A percentile compares a stretch with the other conserved stretches of the same genome.
Evolutionary conservation across 2,329 filamentous ascomycete genomes (phyloP).

Genomic region (Colletotrichum agaves): DNA sequence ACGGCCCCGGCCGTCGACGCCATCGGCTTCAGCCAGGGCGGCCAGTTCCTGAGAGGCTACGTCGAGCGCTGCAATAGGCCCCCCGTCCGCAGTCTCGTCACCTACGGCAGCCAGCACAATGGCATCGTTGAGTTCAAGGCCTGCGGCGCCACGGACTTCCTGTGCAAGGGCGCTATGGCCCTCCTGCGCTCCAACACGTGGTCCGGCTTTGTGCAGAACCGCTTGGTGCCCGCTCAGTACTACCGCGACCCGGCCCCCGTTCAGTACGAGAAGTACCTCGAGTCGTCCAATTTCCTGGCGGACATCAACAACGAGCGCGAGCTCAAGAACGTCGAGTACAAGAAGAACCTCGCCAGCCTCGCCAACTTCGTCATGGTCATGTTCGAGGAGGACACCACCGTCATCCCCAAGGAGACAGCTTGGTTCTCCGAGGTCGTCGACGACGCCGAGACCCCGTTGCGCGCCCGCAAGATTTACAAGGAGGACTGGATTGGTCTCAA

Average conservation of each 20-base stretch:
- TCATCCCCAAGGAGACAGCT: slow-evolving; percentile 87
- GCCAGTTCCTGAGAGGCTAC: slow-evolving; percentile 93
- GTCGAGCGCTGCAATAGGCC: slow-evolving; percentile 86
- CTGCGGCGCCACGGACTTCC: slow-evolving; percentile 77
- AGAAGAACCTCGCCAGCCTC: slow-evolving; percentile 73
- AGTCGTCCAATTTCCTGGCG: slow-evolving; percentile 86
- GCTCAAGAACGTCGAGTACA: slow-evolving; percentile 80
- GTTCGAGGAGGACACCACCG: slow-evolving; percentile 86
- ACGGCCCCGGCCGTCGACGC: slow-evolving; percentile 88
- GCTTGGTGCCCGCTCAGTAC: slow-evolving; percentile 93
- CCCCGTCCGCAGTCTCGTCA: slow-evolving; percentile 81
- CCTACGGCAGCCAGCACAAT: slow-evolving; percentile 91
- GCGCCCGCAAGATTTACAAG: slow-evolving; percentile 78
- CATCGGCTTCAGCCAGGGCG: slow-evolving; percentile 94
- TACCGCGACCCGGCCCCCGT: slow-evolving; percentile 75
- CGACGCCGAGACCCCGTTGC: slow-evolving; percentile 73
- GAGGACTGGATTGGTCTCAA: slow-evolving; percentile 95
- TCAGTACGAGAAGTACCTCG: slow-evolving; percentile 78
- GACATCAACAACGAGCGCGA: slow-evolving; percentile 94
- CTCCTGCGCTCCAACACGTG: slow-evolving; percentile 85
- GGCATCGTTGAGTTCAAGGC: slow-evolving; percentile 86
- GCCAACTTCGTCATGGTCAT: slow-evolving; percentile 88
- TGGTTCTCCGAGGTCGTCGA: slow-evolving; percentile 90
- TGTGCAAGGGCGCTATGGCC: slow-evolving; percentile 84
- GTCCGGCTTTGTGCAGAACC: slow-evolving; percentile 79